Conservation (phyloP, 2,329 filamentous ascomycete genomes). For the Aspergillus neotritici region DNA sequence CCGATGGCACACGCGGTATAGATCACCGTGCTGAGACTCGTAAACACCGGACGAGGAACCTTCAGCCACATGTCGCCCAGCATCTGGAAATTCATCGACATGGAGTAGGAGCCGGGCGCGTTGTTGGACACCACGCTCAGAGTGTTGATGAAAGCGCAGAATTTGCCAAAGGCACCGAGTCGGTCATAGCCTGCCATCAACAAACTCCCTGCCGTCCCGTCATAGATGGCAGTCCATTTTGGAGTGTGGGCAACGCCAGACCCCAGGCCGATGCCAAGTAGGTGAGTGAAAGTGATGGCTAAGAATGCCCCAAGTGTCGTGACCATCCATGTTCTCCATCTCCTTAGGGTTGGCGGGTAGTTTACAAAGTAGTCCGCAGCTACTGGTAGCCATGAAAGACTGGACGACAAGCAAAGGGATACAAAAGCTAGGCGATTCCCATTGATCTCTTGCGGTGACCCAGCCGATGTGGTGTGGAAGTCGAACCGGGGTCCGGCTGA, state of each 20-base stretch:
- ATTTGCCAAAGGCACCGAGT: conserved; percentile 39
- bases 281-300: conserved; percentile 30
- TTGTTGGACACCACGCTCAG: conserved; percentile 42
- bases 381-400: conserved; percentile 32
- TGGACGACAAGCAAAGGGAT: conserved; percentile 32
- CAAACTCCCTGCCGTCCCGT: conserved; percentile 31
- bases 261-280: conserved; percentile 40
- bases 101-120: conserved; percentile 42
- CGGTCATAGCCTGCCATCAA: conserved; percentile 35
- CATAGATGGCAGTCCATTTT: conserved; percentile 14
- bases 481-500: conserved; percentile 34
- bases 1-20: conserved; percentile 42
- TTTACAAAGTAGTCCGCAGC: conserved; percentile 43
- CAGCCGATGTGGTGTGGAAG: conserved; percentile 26
- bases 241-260: conserved; percentile 32
- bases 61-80: conserved; percentile 33
- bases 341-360: conserved; percentile 34
- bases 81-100: conserved; percentile 42
- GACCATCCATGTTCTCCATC: conserved; percentile 33
- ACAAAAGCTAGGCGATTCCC: conserved; percentile 36
- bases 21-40: conserved; percentile 36
- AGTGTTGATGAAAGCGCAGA: conserved; percentile 41
- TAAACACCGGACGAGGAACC: conserved; percentile 41
- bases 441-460: conserved; percentile 22
- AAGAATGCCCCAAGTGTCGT: conserved; percentile 33